Conservation (phyloP, 2,329 filamentous ascomycete species). For the Lachnellula cervina region DNA sequence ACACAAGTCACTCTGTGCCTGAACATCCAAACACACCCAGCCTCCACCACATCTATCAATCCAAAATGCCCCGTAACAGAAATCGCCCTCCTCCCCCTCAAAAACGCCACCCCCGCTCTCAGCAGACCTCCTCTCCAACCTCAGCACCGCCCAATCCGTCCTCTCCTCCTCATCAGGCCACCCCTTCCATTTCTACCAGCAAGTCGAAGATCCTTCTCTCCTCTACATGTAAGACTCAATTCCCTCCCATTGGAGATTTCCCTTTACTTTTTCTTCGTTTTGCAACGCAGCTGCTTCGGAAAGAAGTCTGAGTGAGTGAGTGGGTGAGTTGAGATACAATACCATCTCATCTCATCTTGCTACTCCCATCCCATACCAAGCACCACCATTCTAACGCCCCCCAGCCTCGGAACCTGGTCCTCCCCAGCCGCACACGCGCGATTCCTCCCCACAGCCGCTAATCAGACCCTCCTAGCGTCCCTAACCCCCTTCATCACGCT, state of each 20-base stretch:
- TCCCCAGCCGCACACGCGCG: constrained; percentile 38
- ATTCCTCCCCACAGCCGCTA: constrained; percentile 39
- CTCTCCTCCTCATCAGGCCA: constrained; percentile 35
- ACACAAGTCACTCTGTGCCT: no score
- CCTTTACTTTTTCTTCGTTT: no score
- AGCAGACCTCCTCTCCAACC: constrained; percentile 27
- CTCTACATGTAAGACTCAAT: constrained; percentile 29
- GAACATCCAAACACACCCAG: no score
- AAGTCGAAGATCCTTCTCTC: constrained; percentile 39
- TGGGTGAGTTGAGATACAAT: no score
- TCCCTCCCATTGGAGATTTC: no score
- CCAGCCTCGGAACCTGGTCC: constrained; percentile 36
- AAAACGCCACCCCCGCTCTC: constrained; percentile 13
- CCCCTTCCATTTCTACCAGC: constrained; percentile 36
- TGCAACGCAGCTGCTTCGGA: no score
- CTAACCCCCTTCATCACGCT: constrained; percentile 29
- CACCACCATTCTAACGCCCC: no score
- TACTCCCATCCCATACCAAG: no score
- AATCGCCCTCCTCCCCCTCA: constrained; percentile 39
- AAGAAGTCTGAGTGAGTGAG: no score
- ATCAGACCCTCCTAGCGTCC: constrained; percentile 35
- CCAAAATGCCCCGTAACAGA: constrained; percentile 39
- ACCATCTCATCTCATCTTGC: no score
- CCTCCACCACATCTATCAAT: neutral
- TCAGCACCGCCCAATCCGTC: constrained; percentile 33